Evolutionary conservation across 192 early-diverging fungal genomes (phyloP).

Genomic region (Backusella psychrophila): DNA sequence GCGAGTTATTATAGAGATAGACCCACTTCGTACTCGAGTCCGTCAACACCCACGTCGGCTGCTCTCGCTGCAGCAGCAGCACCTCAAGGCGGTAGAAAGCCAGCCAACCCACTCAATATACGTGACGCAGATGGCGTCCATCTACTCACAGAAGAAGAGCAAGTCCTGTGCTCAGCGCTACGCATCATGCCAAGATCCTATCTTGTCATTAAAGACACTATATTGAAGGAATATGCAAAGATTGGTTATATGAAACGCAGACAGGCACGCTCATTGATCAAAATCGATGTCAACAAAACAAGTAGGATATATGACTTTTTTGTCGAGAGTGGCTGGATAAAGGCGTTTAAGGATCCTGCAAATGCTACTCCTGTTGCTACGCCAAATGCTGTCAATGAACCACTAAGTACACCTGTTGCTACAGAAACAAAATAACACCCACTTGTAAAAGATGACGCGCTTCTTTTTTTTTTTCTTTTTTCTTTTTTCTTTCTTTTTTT

Average conservation of each 20-base stretch:
- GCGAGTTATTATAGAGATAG: conserved; percentile 34
- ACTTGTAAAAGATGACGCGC: background rate
- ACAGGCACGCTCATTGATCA: conserved; percentile 81
- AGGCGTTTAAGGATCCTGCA: conserved; percentile 37
- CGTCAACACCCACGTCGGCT: conserved; percentile 13
- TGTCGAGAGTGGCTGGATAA: conserved; percentile 91
- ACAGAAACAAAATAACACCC: background rate
- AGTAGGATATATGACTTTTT: conserved; percentile 91
- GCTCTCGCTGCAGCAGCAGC: conserved; percentile 13
- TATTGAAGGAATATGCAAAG: conserved; percentile 82
- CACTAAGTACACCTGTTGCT: background rate
- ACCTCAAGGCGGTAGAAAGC: conserved; percentile 22
- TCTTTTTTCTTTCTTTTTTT: background rate
- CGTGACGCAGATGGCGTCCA: conserved; percentile 82
- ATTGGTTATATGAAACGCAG: conserved; percentile 68
- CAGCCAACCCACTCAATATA: conserved; percentile 73
- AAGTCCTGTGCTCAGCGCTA: conserved; percentile 76
- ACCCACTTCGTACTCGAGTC: background rate
- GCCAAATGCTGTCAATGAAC: background rate
- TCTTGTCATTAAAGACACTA: conserved; percentile 88
- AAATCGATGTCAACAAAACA: conserved; percentile 92
- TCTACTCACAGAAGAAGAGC: conserved; percentile 77
- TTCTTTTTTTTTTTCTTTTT: background rate
- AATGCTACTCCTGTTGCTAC: background rate
- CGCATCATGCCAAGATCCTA: conserved; percentile 89